Evolutionary conservation across 805 yeast species (phyloP).

Genomic region (Allodekkera sacchari): DNA sequence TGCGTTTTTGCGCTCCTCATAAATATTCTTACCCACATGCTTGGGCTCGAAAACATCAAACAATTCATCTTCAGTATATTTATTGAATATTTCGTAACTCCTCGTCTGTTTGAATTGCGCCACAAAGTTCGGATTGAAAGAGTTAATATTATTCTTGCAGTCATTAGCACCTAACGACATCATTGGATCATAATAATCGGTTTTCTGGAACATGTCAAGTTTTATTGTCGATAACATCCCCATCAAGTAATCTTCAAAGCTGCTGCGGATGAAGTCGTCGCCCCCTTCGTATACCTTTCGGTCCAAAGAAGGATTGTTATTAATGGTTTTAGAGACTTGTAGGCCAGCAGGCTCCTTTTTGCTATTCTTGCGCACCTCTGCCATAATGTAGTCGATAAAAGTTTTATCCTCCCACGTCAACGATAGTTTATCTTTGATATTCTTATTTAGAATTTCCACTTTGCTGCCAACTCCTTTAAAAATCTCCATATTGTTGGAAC

Average conservation of each 20-base stretch:
- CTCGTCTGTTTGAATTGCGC: slow-evolving; percentile 45
- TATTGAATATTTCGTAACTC: slow-evolving; percentile 47
- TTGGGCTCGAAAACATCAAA: slow-evolving; percentile 35
- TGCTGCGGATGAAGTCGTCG: slow-evolving; percentile 82
- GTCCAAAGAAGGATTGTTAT: slow-evolving; percentile 31
- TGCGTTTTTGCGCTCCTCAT: slow-evolving; percentile 4
- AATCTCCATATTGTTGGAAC: slow-evolving; percentile 14
- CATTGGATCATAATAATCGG: slow-evolving; percentile 17
- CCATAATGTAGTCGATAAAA: slow-evolving; percentile 56
- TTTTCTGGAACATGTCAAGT: slow-evolving; percentile 46
- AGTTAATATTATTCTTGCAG: slow-evolving; percentile 16
- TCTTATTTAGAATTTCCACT: slow-evolving; percentile 37
- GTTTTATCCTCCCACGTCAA: slow-evolving; percentile 58
- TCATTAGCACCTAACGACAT: slow-evolving; percentile 14
- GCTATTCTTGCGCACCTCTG: slow-evolving; percentile 37
- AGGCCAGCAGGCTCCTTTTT: slow-evolving; percentile 5
- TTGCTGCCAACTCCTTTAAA: slow-evolving; percentile 6
- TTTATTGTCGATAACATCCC: slow-evolving; percentile 69
- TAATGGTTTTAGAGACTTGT: slow-evolving; percentile 17
- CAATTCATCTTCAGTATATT: slow-evolving; percentile 57
- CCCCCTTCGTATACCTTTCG: slow-evolving; percentile 46
- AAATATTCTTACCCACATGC: slow-evolving; percentile 17
- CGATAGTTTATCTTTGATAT: slow-evolving; percentile 35
- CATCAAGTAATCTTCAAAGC: slow-evolving; percentile 83
- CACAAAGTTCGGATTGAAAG: slow-evolving; percentile 31